A percentile compares a stretch with the other conserved stretches of the same genome.
Conservation (phyloP, 176 grass and related monocot species). For the Metroxylon sagu region DNA sequence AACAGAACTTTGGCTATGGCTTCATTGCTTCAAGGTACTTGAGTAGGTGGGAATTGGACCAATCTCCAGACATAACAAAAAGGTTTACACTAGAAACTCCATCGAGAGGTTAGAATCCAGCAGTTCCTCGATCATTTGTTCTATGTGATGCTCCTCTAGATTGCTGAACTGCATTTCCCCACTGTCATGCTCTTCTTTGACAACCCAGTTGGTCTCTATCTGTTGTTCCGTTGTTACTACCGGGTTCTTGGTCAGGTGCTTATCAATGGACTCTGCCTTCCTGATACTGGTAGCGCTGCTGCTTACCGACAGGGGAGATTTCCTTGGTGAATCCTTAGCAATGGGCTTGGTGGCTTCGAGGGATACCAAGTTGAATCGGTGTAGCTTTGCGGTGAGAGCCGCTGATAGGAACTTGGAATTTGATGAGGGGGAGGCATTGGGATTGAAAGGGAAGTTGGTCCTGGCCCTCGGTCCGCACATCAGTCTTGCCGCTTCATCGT, state of each 20-base stretch:
- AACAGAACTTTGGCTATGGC: not conserved
- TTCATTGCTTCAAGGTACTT: too few relatives aligned
- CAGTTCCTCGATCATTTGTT: slow-evolving; percentile 98
- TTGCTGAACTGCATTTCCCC: slow-evolving; percentile 34
- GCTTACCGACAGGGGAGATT: not conserved
- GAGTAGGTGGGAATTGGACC: not conserved
- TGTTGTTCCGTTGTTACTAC: too few relatives aligned
- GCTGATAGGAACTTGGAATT: slow-evolving; percentile 49
- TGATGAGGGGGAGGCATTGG: not conserved
- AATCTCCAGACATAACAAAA: not conserved
- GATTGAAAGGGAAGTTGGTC: slow-evolving; percentile 68
- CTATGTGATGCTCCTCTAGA: slow-evolving; percentile 81
- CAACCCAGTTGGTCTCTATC: too few relatives aligned
- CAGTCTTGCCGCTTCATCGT: slow-evolving; percentile 90
- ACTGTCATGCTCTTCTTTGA: not conserved
- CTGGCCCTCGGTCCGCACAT: slow-evolving; percentile 75
- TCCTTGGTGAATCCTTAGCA: not conserved
- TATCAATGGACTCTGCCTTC: too few relatives aligned
- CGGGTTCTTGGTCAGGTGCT: too few relatives aligned
- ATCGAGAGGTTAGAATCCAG: slow-evolving; percentile 89
- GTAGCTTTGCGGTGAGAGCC: slow-evolving; percentile 72
- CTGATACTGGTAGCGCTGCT: too few relatives aligned
- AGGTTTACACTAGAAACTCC: slow-evolving; percentile 20
- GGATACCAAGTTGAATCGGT: slow-evolving; percentile 69
- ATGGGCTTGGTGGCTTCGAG: slow-evolving; percentile 32